A percentile compares a stretch with the other conserved stretches of the same genome.
Conservation (phyloP, 371 early-diverging fungal species). For the Parasitella parasitica region DNA sequence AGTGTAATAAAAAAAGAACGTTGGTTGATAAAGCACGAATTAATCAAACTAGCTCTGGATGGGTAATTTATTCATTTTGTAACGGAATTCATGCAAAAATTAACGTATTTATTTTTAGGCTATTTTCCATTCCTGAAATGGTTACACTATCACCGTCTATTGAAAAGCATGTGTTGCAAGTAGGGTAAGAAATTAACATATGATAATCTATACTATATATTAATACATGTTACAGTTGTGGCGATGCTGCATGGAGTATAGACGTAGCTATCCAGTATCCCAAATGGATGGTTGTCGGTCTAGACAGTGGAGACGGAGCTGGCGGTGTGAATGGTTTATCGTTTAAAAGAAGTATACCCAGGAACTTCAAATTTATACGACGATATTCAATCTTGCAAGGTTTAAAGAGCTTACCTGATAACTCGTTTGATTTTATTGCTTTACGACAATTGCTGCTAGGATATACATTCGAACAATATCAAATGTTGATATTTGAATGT, state of each 20-base stretch:
- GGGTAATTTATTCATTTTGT: constrained; percentile 25
- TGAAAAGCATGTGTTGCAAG: constrained; percentile 41
- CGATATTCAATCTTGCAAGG: constrained; percentile 21
- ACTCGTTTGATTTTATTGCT: constrained; percentile 39
- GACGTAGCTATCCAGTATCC: constrained; percentile 34
- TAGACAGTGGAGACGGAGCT: constrained; percentile 28
- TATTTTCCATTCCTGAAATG: constrained; percentile 31
- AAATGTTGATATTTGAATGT: constrained; percentile 33
- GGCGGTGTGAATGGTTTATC: constrained; percentile 1
- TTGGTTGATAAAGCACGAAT: constrained; percentile 39
- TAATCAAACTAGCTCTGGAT: constrained; percentile 38
- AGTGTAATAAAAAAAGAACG: constrained; percentile 12
- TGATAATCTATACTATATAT: background rate
- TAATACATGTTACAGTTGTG: constrained; percentile 25
- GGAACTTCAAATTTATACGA: constrained; percentile 33
- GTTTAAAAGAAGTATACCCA: background rate
- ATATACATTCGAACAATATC: constrained; percentile 26
- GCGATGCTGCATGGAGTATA: constrained; percentile 41
- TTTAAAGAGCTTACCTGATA: constrained; percentile 27
- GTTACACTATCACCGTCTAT: constrained; percentile 13
- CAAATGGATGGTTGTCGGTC: constrained; percentile 35
- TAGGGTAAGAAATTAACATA: constrained; percentile 26
- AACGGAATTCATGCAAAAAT: constrained; percentile 4
- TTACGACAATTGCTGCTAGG: constrained; percentile 31
- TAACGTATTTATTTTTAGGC: constrained; percentile 10